Conservation (phyloP, 2,329 filamentous ascomycete species). For the Talaromyces atroroseus region DNA sequence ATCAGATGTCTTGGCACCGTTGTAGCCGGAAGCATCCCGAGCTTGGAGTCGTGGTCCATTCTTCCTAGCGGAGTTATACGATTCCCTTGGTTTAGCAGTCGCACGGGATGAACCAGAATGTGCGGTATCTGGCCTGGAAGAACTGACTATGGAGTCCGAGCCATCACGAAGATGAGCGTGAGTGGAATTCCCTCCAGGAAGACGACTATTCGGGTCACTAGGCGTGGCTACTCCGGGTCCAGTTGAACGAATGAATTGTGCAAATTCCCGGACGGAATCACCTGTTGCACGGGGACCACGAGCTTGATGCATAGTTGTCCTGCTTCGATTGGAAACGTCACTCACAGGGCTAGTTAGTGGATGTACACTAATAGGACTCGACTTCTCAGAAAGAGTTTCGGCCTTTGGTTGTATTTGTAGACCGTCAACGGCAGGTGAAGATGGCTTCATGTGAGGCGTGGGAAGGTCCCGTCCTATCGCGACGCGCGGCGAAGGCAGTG, state of each 20-base stretch:
- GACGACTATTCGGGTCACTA: slow-evolving; percentile 17
- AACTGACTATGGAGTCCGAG: slow-evolving; percentile 5
- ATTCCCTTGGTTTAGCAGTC: slow-evolving; percentile 8
- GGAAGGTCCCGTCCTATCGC: slow-evolving; percentile 17
- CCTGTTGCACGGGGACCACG: slow-evolving; percentile 67
- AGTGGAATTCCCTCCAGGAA: not conserved
- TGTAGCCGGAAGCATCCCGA: slow-evolving; percentile 62
- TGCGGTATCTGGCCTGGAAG: slow-evolving; percentile 12
- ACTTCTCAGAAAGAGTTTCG: slow-evolving; percentile 17
- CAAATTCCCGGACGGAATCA: slow-evolving; percentile 75
- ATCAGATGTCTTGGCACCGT: slow-evolving; percentile 63
- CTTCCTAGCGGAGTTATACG: slow-evolving; percentile 11
- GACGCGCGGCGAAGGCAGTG: slow-evolving; percentile 17
- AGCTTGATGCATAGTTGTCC: slow-evolving; percentile 40
- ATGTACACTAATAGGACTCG: slow-evolving; percentile 3
- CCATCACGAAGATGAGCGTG: slow-evolving; percentile 4
- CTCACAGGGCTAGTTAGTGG: slow-evolving; percentile 13
- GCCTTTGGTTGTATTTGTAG: slow-evolving; percentile 18
- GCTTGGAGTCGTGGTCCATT: slow-evolving; percentile 56
- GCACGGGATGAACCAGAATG: slow-evolving; percentile 9
- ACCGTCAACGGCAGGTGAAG: slow-evolving; percentile 12
- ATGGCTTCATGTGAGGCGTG: not conserved
- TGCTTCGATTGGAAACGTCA: slow-evolving; percentile 12
- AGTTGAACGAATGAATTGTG: slow-evolving; percentile 82
- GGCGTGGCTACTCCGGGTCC: slow-evolving; percentile 50